Base-by-base conservation (phyloP, 331 rosid genomes). In the Acacia pycnantha region DNA sequence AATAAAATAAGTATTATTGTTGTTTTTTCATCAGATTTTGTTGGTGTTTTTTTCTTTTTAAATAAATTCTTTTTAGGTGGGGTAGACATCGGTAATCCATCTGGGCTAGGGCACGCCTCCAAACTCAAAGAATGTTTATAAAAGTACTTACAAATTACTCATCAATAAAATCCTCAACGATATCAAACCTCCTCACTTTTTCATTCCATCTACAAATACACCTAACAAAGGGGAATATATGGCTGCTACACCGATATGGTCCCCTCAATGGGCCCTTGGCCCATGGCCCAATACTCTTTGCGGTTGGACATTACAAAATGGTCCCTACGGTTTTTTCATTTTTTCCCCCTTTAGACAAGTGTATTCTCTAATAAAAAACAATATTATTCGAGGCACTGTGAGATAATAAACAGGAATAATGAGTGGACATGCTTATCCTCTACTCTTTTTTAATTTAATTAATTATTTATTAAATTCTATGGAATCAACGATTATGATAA, bases 191-290 rank as follows among this genome's bases (percentile, higher is more conserved):
- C 33, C 33, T 29, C 31, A 3, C 1, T 31, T 31, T 56, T 56
- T n/a, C 14, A n/a, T 43, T 10, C 0, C 18, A 21, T 40, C 11
- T 12, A n/a, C n/a, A 19, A 21, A 6, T 21, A n/a, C 37, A 73
- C 19, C 53, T 10, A 76, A 26, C 2, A 37, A 37, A 64, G 3
- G 3, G 15, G 51, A 21, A 70, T 11, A 26, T 37, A 26, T 11
- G 22, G 40, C 40, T 14, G 12, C 13, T 10, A 40, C 13, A 27
- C 18, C 1, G 0, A 4, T 27, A 78, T 66, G 83, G 82, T 83
- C 77, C 80, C 86, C 82, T n/a, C 61, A 29, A 79, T 43, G 77
- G 86, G 80, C 77, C 86, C 70, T 51, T 62, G 19, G 53, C 76
- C 76, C 86, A 51, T 65, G 27, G 56, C 77, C 72, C 86, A 51